A percentile compares a stretch with the other conserved stretches of the same genome.
These are phyloP conservation scores for Aspergillus pseudotamarii DNA, from an alignment of 2,329 filamentous ascomycete genomes.

Conservation along the genomic window DNA sequence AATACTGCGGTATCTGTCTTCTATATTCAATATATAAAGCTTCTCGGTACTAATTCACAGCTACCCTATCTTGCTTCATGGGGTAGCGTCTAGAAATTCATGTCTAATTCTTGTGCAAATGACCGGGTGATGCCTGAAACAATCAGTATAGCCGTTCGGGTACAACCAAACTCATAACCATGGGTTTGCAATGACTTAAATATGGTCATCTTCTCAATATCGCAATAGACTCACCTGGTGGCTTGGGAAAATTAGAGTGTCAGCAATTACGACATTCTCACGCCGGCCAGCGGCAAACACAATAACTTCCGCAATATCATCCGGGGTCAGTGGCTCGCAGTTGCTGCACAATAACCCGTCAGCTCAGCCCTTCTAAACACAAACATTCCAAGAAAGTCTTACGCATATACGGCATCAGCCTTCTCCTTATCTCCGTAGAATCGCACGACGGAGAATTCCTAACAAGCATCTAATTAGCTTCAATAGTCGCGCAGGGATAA, in stretches of 20 bases:
- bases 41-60: not conserved
- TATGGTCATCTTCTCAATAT: not conserved
- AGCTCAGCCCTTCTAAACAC: not conserved
- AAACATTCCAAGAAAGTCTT: constrained; percentile 37
- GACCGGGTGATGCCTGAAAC: constrained; percentile 17
- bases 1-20: not conserved
- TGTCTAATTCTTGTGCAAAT: constrained; percentile 16
- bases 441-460: constrained; percentile 86
- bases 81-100: not conserved
- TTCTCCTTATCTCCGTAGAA: constrained; percentile 88
- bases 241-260: constrained; percentile 83
- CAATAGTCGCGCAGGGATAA: not conserved
- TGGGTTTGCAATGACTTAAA: constrained; percentile 16
- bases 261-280: constrained; percentile 89
- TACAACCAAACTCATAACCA: not conserved
- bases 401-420: constrained; percentile 87
- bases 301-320: constrained; percentile 87
- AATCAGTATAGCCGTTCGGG: not conserved
- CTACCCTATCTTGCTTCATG: not conserved
- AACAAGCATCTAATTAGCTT: not conserved
- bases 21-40: constrained; percentile 2
- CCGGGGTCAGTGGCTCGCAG: constrained; percentile 80
- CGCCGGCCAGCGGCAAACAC: constrained; percentile 82
- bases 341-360: constrained; percentile 53
- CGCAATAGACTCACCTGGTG: constrained; percentile 69